These are phyloP conservation scores for Thielaviopsis ethacetica DNA, from an alignment of 2,329 filamentous ascomycete species.

Conservation along the genomic window DNA sequence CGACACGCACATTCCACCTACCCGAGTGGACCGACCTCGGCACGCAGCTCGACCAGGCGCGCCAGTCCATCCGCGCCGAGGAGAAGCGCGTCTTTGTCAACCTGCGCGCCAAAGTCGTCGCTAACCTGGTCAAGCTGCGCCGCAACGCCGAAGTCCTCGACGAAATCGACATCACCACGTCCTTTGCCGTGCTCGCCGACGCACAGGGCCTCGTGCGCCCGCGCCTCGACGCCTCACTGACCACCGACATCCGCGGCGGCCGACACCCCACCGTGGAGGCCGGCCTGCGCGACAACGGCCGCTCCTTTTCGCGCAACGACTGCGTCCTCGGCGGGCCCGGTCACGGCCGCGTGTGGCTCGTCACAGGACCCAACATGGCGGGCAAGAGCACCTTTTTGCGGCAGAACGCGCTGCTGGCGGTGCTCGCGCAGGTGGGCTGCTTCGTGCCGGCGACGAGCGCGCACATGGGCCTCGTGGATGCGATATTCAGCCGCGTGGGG, in stretches of 20 bases:
- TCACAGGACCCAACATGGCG: slow-evolving; percentile 92
- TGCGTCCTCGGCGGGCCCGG: slow-evolving; percentile 48
- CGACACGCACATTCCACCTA: slow-evolving; percentile 70
- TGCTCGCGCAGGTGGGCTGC: slow-evolving; percentile 81
- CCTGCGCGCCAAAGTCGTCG: slow-evolving; percentile 60
- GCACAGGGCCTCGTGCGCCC: slow-evolving; percentile 64
- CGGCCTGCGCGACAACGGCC: slow-evolving; percentile 62
- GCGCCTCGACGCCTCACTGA: slow-evolving; percentile 43
- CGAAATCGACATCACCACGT: slow-evolving; percentile 78
- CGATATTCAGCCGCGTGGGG: slow-evolving; percentile 83
- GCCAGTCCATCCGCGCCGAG: slow-evolving; percentile 63
- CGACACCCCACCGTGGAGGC: slow-evolving; percentile 86
- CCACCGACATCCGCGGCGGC: slow-evolving; percentile 61
- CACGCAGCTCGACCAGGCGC: slow-evolving; percentile 59
- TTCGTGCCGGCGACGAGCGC: slow-evolving; percentile 84
- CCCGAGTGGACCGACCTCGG: slow-evolving; percentile 75
- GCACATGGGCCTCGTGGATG: slow-evolving; percentile 81
- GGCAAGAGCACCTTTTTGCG: slow-evolving; percentile 93
- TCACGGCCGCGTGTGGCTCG: slow-evolving; percentile 45
- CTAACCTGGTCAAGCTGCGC: slow-evolving; percentile 69
- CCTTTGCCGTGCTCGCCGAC: slow-evolving; percentile 62
- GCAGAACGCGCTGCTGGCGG: slow-evolving; percentile 87
- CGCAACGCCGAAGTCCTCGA: slow-evolving; percentile 85
- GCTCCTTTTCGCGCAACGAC: slow-evolving; percentile 72
- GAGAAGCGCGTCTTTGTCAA: slow-evolving; percentile 65